Evolutionary conservation across 257 asterid species (phyloP).

Genomic region (Prunella vulgaris): DNA sequence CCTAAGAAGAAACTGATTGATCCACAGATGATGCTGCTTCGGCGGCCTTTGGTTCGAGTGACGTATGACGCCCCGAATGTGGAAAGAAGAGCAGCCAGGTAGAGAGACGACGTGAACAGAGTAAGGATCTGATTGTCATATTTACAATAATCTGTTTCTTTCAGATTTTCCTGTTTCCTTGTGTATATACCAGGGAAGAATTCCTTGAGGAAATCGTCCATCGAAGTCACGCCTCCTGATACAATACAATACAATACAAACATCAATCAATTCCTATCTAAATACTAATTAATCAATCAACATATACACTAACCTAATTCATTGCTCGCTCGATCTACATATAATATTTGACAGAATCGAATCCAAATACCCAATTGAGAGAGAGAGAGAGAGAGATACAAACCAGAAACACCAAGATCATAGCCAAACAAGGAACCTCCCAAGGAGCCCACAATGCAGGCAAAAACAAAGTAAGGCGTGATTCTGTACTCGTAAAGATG

Average conservation of each 20-base stretch:
- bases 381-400: background rate
- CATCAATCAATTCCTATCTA: background rate
- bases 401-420: constrained; percentile 92
- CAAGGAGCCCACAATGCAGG: constrained; percentile 78
- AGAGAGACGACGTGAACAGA: constrained; percentile 74
- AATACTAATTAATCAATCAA: too few relatives aligned
- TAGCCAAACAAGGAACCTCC: constrained; percentile 90
- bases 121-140: constrained; percentile 75
- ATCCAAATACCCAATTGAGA: too few relatives aligned
- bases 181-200: constrained; percentile 63
- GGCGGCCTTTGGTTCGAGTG: constrained; percentile 58
- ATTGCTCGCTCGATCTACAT: too few relatives aligned
- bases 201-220: constrained; percentile 67
- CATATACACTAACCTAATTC: too few relatives aligned
- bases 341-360: too few relatives aligned
- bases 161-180: constrained; percentile 43
- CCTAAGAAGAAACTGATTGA: constrained; percentile 63
- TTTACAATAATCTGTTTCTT: constrained; percentile 71
- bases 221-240: constrained; percentile 80
- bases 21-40: constrained; percentile 61
- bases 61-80: constrained; percentile 64
- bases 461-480: constrained; percentile 60
- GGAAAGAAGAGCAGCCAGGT: constrained; percentile 61
- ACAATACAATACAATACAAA: too few relatives aligned
- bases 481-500: constrained; percentile 64